These are phyloP conservation scores for Salix brachista DNA, from an alignment of 345 rosid genomes.

Conservation along the genomic window DNA sequence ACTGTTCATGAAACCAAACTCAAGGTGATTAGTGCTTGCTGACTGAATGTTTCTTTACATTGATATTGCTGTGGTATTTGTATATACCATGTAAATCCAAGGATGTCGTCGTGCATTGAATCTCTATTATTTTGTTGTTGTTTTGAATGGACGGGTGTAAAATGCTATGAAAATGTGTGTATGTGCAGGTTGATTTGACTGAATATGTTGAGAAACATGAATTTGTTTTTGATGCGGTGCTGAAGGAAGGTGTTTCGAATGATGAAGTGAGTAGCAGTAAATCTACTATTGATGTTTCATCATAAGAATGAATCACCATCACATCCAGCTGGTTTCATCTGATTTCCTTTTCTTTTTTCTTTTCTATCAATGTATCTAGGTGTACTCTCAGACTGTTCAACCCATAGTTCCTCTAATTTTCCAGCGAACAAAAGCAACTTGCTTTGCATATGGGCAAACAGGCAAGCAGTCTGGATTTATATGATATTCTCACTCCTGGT, in stretches of 20 bases:
- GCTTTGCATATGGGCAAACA: constrained; percentile 64
- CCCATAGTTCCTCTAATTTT: constrained; percentile 55
- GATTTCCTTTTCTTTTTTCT: neutral
- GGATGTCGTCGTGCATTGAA: no score
- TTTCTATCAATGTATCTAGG: constrained; percentile 19
- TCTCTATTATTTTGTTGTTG: neutral
- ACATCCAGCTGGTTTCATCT: constrained; percentile 9
- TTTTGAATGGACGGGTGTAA: neutral
- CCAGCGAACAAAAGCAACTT: constrained; percentile 54
- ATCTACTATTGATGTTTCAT: neutral
- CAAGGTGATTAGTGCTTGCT: constrained; percentile 30
- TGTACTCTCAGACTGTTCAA: constrained; percentile 54
- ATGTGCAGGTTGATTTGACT: constrained; percentile 51
- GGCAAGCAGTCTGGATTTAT: constrained; percentile 28
- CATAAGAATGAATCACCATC: neutral
- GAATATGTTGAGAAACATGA: constrained; percentile 62
- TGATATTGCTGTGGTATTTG: no score
- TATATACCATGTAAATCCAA: no score
- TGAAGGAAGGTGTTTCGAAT: constrained; percentile 48
- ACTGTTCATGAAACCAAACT: constrained; percentile 54
- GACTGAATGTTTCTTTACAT: no score
- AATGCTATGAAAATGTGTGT: neutral
- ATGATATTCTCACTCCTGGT: neutral
- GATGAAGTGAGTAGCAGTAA: constrained; percentile 37
- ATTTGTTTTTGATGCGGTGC: constrained; percentile 54